phyloP scores from a whole-genome alignment of 140 eudicot species.

The Erigeron philadelphicus region DNA sequence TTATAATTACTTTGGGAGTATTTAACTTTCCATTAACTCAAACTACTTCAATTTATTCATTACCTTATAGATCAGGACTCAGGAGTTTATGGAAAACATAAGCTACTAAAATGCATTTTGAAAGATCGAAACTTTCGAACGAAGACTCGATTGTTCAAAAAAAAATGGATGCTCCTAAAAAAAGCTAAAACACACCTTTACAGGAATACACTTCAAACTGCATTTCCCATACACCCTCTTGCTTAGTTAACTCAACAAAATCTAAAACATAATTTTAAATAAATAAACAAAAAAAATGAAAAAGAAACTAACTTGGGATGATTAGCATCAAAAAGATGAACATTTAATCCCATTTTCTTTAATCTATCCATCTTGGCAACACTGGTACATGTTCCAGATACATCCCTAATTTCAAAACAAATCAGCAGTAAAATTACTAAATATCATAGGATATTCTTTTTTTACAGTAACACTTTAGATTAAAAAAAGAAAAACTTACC shows the following conservation, averaged over 20 bases:
- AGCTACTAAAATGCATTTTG: too few relatives aligned
- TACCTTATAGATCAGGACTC: too few relatives aligned
- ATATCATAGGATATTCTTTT: not conserved
- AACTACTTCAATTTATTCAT: too few relatives aligned
- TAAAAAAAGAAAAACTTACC: slow-evolving; percentile 31
- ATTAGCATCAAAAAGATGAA: slow-evolving; percentile 53
- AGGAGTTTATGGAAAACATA: too few relatives aligned
- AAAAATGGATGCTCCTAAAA: too few relatives aligned
- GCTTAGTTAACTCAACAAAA: not conserved
- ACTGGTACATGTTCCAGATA: slow-evolving; percentile 80
- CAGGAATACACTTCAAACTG: too few relatives aligned
- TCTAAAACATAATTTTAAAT: not conserved
- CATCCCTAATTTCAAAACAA: slow-evolving; percentile 39
- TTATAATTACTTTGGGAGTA: too few relatives aligned
- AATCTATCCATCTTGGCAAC: slow-evolving; percentile 45
- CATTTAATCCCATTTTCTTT: slow-evolving; percentile 57
- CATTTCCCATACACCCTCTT: too few relatives aligned
- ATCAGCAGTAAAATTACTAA: not conserved
- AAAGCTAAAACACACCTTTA: too few relatives aligned
- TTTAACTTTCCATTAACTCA: too few relatives aligned
- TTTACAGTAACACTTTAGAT: not conserved
- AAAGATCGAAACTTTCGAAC: too few relatives aligned
- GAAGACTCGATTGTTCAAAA: too few relatives aligned
- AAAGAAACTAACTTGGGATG: slow-evolving; percentile 54
- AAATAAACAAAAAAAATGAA: not conserved